Conservation (phyloP, 108 stramenopile species). For the Skeletonema menzelii region DNA sequence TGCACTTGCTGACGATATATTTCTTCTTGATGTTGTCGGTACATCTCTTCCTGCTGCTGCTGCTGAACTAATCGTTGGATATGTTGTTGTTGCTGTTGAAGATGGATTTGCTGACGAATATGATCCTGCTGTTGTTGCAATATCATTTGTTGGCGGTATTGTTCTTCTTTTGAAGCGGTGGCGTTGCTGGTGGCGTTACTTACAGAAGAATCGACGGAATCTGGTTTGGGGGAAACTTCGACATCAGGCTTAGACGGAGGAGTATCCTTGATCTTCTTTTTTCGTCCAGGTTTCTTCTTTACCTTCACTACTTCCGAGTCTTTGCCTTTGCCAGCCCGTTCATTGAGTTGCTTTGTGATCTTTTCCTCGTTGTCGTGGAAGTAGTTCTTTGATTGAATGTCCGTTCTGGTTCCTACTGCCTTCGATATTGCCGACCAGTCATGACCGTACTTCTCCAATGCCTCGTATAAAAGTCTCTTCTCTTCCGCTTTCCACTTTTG, state of each 20-base stretch:
- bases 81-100: conserved; percentile 23
- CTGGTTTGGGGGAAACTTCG: background rate
- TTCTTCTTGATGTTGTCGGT: conserved; percentile 23
- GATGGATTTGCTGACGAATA: conserved; percentile 14
- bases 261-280: conserved; percentile 10
- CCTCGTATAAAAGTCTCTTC: conserved; percentile 72
- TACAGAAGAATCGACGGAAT: conserved; percentile 7
- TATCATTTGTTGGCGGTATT: conserved; percentile 33
- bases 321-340: conserved; percentile 1
- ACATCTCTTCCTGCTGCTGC: conserved; percentile 16
- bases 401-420: conserved; percentile 72
- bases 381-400: conserved; percentile 84
- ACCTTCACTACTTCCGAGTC: conserved; percentile 4
- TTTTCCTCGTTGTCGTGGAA: conserved; percentile 88
- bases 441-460: conserved; percentile 67
- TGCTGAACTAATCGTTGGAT: conserved; percentile 19
- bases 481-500: conserved; percentile 82
- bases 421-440: conserved; percentile 68
- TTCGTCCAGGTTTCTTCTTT: conserved; percentile 8
- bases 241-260: background rate
- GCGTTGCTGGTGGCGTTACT: background rate
- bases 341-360: conserved; percentile 41
- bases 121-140: conserved; percentile 23
- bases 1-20: conserved; percentile 17
- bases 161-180: conserved; percentile 7